Evolutionary conservation across 257 asterid genomes (phyloP), one percentile per base, ranked within the genome.

Genomic region (Asclepias syriaca): DNA sequence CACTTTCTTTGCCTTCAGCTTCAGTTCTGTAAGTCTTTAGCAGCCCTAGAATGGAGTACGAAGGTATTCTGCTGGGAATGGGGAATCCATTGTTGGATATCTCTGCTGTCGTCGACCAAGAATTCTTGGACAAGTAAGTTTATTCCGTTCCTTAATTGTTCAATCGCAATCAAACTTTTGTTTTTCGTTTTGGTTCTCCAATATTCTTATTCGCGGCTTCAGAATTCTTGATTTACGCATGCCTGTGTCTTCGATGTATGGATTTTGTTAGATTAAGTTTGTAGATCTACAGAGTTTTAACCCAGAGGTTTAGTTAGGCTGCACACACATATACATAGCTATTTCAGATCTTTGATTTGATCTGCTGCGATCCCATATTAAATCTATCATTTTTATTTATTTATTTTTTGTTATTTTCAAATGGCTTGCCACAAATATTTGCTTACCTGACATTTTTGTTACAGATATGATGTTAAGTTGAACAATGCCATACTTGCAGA

Each of bases 401-500:
- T 40, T 8, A 15, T 16, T 51, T 53, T 18, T 53, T 18, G 8
- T 19, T 54, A 34, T 54, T 24, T 53, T 5, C 32, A 13, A 3
- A 16, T 37, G 9, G 1, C 19, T 64, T 64, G 68, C 19, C 12
- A 4, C 50, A 8, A 18, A 0, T 8, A 61, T 32, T 14, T 14
- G 43, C 43, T 14, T 0, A 59, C 7, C 10, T 29, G 11, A 13
- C 16, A 6, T 37, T 72, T 72, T 49, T 16, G 59, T 54, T 57
- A 15, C 86, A 94, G 98, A 61, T 95, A 83, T 72, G 97, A 85
- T 21, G 65, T 92, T 68, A 82, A 84, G 73, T 51, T 78, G 84
- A 90, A 95, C 87, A 80, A 92, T 86, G 99, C 99, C 29, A 95
- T 95, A 70, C 95, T 95, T 46, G 99, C 99, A 0, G 98, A 92